phyloP scores from a whole-genome alignment of 176 grass and related monocot species.

The Aegilops umbellulata region DNA sequence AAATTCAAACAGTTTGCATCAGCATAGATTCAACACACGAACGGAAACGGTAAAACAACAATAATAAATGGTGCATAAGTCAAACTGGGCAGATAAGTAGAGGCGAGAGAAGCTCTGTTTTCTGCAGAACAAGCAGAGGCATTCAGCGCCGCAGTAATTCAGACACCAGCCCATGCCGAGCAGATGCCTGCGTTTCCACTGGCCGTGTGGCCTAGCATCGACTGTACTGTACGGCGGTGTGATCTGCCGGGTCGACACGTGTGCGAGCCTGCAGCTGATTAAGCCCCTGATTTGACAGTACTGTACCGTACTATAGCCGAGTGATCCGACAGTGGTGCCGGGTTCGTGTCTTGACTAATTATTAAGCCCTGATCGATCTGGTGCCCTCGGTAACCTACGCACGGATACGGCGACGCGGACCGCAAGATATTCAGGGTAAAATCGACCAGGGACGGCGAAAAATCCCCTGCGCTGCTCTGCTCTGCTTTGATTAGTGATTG shows the following conservation, averaged over 20 bases:
- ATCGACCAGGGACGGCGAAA: not conserved
- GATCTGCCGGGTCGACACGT: not conserved
- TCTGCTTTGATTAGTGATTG: no score
- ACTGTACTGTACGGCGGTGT: not conserved
- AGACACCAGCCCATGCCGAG: not conserved
- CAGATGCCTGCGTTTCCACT: not conserved
- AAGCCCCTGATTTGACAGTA: not conserved
- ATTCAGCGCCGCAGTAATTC: accelerated
- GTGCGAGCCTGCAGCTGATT: not conserved
- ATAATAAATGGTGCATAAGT: not conserved
- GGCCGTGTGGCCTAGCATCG: no score
- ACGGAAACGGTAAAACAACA: not conserved
- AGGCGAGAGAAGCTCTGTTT: not conserved
- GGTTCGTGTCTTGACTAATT: not conserved
- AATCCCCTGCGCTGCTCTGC: not conserved
- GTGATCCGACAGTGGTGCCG: not conserved
- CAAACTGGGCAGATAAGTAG: not conserved
- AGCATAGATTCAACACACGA: not conserved
- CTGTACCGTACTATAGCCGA: not conserved
- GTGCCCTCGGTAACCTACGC: not conserved
- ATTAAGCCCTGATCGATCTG: not conserved
- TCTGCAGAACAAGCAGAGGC: not conserved
- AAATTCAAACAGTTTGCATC: not conserved
- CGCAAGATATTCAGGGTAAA: not conserved
- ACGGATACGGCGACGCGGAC: no score